phyloP scores from a whole-genome alignment of 495 filamentous ascomycete genomes.

The Entonaema liquescens region DNA sequence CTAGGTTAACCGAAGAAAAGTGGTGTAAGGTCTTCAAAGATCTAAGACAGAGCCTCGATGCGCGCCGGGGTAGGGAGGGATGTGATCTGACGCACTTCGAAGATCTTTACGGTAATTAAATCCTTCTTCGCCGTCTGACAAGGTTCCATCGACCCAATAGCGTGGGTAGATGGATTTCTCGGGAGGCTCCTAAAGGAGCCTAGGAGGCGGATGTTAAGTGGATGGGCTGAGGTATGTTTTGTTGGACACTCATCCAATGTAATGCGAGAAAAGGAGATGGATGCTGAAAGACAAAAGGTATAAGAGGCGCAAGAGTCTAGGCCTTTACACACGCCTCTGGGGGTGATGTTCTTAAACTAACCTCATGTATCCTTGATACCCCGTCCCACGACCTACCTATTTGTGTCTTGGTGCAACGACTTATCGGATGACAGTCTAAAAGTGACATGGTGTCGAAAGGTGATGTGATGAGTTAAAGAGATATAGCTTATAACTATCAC shows the following conservation, averaged over 20 bases:
- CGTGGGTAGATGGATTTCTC: slow-evolving; percentile 23
- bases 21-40: slow-evolving; percentile 1
- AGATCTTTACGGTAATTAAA: slow-evolving; percentile 38
- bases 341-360: slow-evolving; percentile 20
- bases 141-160: slow-evolving; percentile 33
- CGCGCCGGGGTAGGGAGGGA: slow-evolving; percentile 17
- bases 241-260: slow-evolving; percentile 26
- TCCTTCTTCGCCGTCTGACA: slow-evolving; percentile 25
- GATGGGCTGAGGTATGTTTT: slow-evolving; percentile 8
- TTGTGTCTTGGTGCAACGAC: slow-evolving; percentile 15
- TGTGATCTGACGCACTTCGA: slow-evolving; percentile 29
- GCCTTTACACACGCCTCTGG: background rate
- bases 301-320: slow-evolving; percentile 28
- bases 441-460: too few species aligned
- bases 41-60: slow-evolving; percentile 28
- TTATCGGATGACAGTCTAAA: slow-evolving; percentile 6
- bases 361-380: slow-evolving; percentile 12
- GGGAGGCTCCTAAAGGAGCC: slow-evolving; percentile 24
- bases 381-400: slow-evolving; percentile 21
- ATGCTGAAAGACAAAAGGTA: slow-evolving; percentile 20
- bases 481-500: slow-evolving; percentile 3
- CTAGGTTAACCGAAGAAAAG: background rate
- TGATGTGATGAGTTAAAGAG: slow-evolving; percentile 12
- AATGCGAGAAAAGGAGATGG: slow-evolving; percentile 9
- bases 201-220: slow-evolving; percentile 14